Conservation (phyloP, 148 eudicot species). For the Pharnaceum exiguum region DNA sequence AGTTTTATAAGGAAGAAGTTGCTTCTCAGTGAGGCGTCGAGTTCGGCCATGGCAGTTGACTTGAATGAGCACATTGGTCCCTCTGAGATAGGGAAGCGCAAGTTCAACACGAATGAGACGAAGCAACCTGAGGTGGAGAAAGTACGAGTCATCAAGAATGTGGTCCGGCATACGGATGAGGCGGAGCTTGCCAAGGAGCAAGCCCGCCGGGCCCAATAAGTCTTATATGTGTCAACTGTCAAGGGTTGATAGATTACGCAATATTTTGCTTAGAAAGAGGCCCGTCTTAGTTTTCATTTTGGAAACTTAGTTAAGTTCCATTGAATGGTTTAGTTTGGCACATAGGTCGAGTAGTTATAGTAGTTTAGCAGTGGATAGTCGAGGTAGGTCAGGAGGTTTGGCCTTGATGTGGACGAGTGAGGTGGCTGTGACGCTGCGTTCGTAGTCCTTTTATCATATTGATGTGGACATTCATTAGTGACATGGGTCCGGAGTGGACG, state of each 20-base stretch:
- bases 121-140: too few species aligned
- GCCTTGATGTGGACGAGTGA: not conserved
- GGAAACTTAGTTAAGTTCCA: not conserved
- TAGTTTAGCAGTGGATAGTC: not conserved
- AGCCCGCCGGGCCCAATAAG: too few species aligned
- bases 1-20: too few species aligned
- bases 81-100: too few species aligned
- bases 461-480: not conserved
- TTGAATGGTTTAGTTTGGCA: not conserved
- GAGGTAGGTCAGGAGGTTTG: not conserved
- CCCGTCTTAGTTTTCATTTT: not conserved
- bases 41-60: too few species aligned
- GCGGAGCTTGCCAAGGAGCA: not conserved
- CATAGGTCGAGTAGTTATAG: not conserved
- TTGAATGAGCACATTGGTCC: too few species aligned
- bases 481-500: not conserved
- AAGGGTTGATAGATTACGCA: not conserved
- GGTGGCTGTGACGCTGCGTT: not conserved
- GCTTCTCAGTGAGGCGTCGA: too few species aligned
- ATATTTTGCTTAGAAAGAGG: not conserved
- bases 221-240: not conserved
- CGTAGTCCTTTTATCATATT: not conserved
- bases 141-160: not conserved
- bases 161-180: not conserved
- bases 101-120: too few species aligned